Conservation (phyloP, 306 rosid genomes). For the Cicer chorassanicum region DNA sequence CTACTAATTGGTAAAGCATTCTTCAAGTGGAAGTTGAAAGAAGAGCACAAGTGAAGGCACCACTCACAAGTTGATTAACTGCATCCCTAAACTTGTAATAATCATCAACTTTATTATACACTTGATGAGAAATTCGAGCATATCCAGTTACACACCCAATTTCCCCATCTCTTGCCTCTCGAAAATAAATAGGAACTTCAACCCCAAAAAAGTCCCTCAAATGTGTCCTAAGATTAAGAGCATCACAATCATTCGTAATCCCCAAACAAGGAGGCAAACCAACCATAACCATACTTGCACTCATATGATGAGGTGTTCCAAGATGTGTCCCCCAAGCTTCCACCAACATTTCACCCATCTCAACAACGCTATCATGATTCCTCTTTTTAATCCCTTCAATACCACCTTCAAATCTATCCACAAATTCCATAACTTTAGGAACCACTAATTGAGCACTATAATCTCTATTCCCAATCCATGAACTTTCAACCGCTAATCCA, state of each 20-base stretch:
- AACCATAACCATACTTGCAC: conserved; percentile 90
- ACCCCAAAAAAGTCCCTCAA: conserved; percentile 75
- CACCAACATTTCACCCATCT: conserved; percentile 87
- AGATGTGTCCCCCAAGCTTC: conserved; percentile 82
- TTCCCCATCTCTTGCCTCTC: conserved; percentile 63
- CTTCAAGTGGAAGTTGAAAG: conserved; percentile 45
- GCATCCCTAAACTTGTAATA: conserved; percentile 81
- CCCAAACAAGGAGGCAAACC: conserved; percentile 84
- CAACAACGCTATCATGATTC: conserved; percentile 80
- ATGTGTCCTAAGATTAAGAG: conserved; percentile 61
- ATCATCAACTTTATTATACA: conserved; percentile 79
- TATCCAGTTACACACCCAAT: conserved; percentile 65
- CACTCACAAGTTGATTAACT: conserved; percentile 66
- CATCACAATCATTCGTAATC: conserved; percentile 68
- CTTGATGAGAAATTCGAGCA: conserved; percentile 90
- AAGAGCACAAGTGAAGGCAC: conserved; percentile 65
- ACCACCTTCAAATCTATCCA: conserved; percentile 82
- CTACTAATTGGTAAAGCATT: background rate
- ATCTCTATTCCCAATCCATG: conserved; percentile 97
- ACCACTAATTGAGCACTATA: conserved; percentile 91
- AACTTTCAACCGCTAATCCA: conserved; percentile 87
- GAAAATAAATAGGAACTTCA: conserved; percentile 81
- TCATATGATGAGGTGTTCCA: conserved; percentile 85
- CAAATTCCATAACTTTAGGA: conserved; percentile 71
- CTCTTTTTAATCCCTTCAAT: conserved; percentile 88